Conservation (phyloP, 2,329 filamentous ascomycete species). For the Arachnomyces sp. region DNA sequence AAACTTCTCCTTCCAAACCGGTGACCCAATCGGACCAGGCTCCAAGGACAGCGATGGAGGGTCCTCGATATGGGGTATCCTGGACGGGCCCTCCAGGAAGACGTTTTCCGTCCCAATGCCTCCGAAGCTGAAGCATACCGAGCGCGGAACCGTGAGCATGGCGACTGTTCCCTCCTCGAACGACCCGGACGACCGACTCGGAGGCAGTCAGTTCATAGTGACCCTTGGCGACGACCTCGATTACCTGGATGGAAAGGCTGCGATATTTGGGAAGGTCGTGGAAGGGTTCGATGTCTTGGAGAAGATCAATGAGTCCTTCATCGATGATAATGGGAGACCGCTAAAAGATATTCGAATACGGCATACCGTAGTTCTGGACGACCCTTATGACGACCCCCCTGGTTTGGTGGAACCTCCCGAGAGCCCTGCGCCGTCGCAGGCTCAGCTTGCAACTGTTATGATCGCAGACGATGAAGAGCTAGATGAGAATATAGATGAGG, state of each 20-base stretch:
- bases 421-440: slow-evolving; percentile 72
- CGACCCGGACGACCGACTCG: slow-evolving; percentile 73
- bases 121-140: slow-evolving; percentile 77
- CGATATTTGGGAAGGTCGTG: slow-evolving; percentile 88
- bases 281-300: slow-evolving; percentile 92
- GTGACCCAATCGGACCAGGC: slow-evolving; percentile 82
- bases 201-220: slow-evolving; percentile 87
- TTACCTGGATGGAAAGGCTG: slow-evolving; percentile 85
- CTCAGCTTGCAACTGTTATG: slow-evolving; percentile 81
- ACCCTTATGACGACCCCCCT: slow-evolving; percentile 76
- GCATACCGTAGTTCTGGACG: slow-evolving; percentile 85
- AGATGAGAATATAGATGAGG: slow-evolving; percentile 70
- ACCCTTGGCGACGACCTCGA: slow-evolving; percentile 85
- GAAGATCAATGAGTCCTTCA: slow-evolving; percentile 83
- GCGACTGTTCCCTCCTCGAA: slow-evolving; percentile 71
- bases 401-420: slow-evolving; percentile 67
- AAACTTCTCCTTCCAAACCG: slow-evolving; percentile 92
- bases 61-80: slow-evolving; percentile 80
- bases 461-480: slow-evolving; percentile 84
- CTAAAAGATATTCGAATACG: slow-evolving; percentile 91
- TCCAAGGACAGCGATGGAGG: slow-evolving; percentile 83
- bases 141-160: slow-evolving; percentile 93
- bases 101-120: slow-evolving; percentile 79
- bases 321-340: slow-evolving; percentile 76
- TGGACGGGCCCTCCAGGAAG: slow-evolving; percentile 61